Evolutionary conservation across 768 basidiomycete genomes (phyloP).

Genomic region (Megacollybia marginata): DNA sequence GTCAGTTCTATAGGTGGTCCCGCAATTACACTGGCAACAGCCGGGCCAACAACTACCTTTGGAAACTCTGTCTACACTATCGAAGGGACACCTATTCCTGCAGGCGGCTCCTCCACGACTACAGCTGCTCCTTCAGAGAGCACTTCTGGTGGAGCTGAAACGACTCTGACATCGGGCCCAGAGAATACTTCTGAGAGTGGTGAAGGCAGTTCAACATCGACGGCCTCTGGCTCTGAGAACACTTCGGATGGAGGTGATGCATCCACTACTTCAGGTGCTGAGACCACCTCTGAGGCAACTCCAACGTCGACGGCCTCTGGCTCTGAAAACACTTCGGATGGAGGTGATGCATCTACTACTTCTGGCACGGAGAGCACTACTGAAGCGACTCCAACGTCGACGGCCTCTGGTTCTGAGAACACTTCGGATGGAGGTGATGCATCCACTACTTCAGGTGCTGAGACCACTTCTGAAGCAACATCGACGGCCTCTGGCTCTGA

Average conservation of each 20-base stretch:
- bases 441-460: background rate
- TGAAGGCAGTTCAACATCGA: background rate
- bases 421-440: background rate
- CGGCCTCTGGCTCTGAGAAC: background rate
- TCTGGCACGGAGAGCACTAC: background rate
- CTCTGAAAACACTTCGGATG: background rate
- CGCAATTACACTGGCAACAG: constrained; percentile 8
- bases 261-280: background rate
- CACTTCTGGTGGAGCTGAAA: background rate
- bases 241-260: background rate
- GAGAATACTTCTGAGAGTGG: background rate
- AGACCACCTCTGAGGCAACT: background rate
- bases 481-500: background rate
- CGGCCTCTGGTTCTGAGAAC: background rate
- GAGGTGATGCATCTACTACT: background rate
- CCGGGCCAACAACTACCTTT: constrained; percentile 4
- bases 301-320: background rate
- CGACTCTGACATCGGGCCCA: background rate
- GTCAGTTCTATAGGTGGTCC: constrained; percentile 6
- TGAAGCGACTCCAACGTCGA: background rate
- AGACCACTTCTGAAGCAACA: background rate
- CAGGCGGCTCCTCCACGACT: background rate
- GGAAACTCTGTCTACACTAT: constrained; percentile 6
- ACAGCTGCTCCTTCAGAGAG: background rate
- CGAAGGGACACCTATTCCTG: background rate